Conservation (phyloP, 108 stramenopile genomes). For the Discostella pseudostelligera region DNA sequence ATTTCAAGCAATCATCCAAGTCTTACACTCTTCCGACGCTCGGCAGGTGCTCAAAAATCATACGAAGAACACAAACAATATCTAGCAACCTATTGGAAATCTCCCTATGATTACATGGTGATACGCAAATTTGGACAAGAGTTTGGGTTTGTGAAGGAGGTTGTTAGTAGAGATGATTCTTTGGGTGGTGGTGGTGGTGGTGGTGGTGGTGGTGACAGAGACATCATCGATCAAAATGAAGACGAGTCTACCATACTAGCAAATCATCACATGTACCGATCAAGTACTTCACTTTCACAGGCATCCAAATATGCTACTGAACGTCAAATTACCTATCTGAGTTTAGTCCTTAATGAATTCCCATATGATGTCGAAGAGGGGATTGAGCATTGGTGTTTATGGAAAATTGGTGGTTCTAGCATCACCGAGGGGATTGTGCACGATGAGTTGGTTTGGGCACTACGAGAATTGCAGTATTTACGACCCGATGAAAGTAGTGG, state of each 20-base stretch:
- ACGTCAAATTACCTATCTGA: constrained; percentile 30
- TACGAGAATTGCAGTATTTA: constrained; percentile 21
- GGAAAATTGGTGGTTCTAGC: constrained; percentile 63
- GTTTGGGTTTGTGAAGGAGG: constrained; percentile 34
- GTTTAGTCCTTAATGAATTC: constrained; percentile 66
- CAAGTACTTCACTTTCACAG: constrained; percentile 28
- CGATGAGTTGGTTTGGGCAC: constrained; percentile 38
- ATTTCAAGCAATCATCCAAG: constrained; percentile 42
- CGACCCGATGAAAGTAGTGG: constrained; percentile 13
- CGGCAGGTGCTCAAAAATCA: constrained; percentile 24
- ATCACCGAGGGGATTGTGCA: constrained; percentile 23
- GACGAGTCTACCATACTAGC: constrained; percentile 5
- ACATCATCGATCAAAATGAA: not conserved
- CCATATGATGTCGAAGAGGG: constrained; percentile 60
- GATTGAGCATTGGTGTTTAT: constrained; percentile 75
- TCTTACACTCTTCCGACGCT: constrained; percentile 33
- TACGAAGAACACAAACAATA: constrained; percentile 35
- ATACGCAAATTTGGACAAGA: constrained; percentile 34
- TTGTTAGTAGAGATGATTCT: constrained; percentile 11
- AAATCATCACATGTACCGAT: constrained; percentile 17
- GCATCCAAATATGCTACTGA: constrained; percentile 29
- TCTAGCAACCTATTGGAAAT: constrained; percentile 28
- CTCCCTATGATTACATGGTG: constrained; percentile 43
- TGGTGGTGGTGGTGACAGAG: not conserved
- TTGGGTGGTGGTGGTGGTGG: not conserved